A percentile compares a stretch with the other conserved stretches of the same genome.
Evolutionary conservation across 768 basidiomycete species (phyloP).

Genomic region (Tulasnella sp.): DNA sequence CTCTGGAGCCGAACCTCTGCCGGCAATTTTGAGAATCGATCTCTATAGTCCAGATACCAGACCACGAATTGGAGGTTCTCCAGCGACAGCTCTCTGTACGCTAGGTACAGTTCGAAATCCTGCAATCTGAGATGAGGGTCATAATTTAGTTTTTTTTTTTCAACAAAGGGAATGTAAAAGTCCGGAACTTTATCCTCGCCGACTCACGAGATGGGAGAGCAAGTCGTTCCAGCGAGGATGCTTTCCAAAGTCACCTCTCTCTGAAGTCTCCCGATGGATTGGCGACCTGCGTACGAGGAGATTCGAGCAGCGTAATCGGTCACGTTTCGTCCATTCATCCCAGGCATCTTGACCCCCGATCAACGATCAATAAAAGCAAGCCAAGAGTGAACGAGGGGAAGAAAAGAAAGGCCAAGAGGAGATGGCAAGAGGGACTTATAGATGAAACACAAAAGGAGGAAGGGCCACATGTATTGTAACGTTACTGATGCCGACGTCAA

Average conservation of each 20-base stretch:
- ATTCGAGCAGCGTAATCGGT: background rate
- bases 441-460: too few relatives aligned
- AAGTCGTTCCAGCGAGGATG: conserved; percentile 33
- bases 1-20: background rate
- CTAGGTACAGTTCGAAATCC: conserved; percentile 26
- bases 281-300: background rate
- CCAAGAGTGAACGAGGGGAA: too few relatives aligned
- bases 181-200: too few relatives aligned
- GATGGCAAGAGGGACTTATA: too few relatives aligned
- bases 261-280: background rate
- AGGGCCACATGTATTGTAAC: too few relatives aligned
- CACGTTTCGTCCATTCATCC: background rate
- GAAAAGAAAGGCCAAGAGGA: too few relatives aligned
- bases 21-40: conserved; percentile 28
- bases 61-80: conserved; percentile 32
- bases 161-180: background rate
- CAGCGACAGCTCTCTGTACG: conserved; percentile 24
- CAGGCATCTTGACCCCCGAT: background rate
- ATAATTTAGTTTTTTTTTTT: background rate
- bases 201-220: conserved; percentile 31
- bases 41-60: conserved; percentile 34
- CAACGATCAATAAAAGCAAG: too few relatives aligned
- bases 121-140: conserved; percentile 22
- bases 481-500: too few relatives aligned
- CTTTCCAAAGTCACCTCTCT: conserved; percentile 23